Evolutionary conservation across 352 stramenopile species (phyloP), one percentile per base, ranked within the genome.

Genomic region (Phytopythium helicoides): DNA sequence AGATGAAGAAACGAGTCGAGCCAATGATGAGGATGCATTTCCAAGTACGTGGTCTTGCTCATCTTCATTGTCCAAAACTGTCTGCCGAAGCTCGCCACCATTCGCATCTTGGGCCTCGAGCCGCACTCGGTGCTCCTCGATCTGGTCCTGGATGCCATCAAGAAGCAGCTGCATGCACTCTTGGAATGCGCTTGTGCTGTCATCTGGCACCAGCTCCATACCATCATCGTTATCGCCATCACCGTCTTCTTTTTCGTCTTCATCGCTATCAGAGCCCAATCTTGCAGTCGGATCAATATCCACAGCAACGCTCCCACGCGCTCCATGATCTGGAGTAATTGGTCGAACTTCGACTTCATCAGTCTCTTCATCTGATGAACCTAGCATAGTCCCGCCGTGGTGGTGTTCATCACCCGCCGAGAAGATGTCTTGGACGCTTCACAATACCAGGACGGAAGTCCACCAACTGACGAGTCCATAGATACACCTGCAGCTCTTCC

Each of bases 391-490:
- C n/a, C n/a, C n/a, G n/a, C n/a, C n/a, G n/a, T n/a, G n/a, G n/a
- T n/a, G n/a, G n/a, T n/a, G n/a, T n/a, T n/a, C n/a, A n/a, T n/a
- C n/a, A n/a, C n/a, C n/a, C n/a, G n/a, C n/a, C n/a, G n/a, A n/a
- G n/a, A n/a, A n/a, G n/a, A n/a, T n/a, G n/a, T n/a, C n/a, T n/a
- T 3, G 52, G 54, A 8, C 38, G 18, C 3, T 25, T 6, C 34
- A 63, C 65, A 6, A 87, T 56, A 0, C 79, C 75, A 1, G 73
- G 57, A 1, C 80, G 66, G 39, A 94, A 94, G 48, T 92, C 80
- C 19, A 94, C 81, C 7, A 92, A 74, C 52, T 94, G 84, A 3
- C 84, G 80, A 12, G 84, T 94, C 78, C 80, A 94, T 16, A 94
- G 54, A 44, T 92, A 94, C 44, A 94, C 81, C 33, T 94, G 78